phyloP scores from a whole-genome alignment of 1,284 basidiomycete species.

The Mrakiaceae sp. region DNA sequence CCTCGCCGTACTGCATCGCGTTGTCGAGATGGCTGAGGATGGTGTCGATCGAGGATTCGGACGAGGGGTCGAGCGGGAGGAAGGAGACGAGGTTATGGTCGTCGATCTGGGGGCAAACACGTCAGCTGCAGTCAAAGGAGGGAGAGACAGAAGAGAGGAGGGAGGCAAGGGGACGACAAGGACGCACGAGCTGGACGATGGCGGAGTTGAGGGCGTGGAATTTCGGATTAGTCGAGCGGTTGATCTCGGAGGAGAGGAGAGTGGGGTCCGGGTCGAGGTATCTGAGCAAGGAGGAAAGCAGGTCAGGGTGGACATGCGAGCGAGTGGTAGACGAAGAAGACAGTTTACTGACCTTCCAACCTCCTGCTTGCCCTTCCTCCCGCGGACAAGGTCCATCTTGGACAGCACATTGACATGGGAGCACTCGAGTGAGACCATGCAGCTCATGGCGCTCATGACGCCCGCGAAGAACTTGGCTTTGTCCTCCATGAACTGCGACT shows the following conservation, averaged over 20 bases:
- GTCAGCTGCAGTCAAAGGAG: constrained; percentile 6
- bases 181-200: constrained; percentile 75
- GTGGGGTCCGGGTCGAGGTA: constrained; percentile 97
- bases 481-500: constrained; percentile 98
- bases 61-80: constrained; percentile 82
- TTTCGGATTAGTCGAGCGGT: constrained; percentile 59
- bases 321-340: neutral
- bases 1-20: constrained; percentile 72
- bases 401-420: constrained; percentile 97
- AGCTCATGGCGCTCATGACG: constrained; percentile 95
- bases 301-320: neutral
- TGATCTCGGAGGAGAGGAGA: constrained; percentile 59
- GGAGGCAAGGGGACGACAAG: constrained; percentile 6
- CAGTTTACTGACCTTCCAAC: constrained; percentile 51
- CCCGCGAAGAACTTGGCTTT: constrained; percentile 98
- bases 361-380: constrained; percentile 56
- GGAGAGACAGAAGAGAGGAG: constrained; percentile 9
- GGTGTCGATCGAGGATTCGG: constrained; percentile 77
- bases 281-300: constrained; percentile 35
- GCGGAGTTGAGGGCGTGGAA: constrained; percentile 92
- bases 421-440: constrained; percentile 95
- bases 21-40: constrained; percentile 94
- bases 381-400: constrained; percentile 95
- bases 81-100: constrained; percentile 98
- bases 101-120: constrained; percentile 58